phyloP scores from a whole-genome alignment of 2,329 filamentous ascomycete species.

The Calonectria montana region DNA sequence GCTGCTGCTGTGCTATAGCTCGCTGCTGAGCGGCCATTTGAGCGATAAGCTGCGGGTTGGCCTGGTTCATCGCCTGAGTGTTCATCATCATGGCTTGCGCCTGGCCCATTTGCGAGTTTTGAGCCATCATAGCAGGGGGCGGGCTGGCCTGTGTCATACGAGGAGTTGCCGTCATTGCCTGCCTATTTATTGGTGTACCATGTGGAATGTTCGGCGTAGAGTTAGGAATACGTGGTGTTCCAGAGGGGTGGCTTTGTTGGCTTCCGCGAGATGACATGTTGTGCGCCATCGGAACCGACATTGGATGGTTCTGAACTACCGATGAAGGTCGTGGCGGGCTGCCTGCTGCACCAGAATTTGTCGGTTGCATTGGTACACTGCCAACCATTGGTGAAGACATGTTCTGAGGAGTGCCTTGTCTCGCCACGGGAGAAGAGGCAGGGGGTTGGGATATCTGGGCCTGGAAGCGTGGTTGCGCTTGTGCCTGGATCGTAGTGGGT shows the following conservation, averaged over 20 bases:
- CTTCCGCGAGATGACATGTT: constrained; percentile 74
- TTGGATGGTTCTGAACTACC: constrained; percentile 69
- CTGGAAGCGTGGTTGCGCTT: constrained; percentile 61
- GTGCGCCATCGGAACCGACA: constrained; percentile 70
- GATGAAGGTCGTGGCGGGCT: constrained; percentile 76
- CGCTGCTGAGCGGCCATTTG: constrained; percentile 63
- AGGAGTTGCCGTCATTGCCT: constrained; percentile 66
- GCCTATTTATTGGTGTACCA: constrained; percentile 67
- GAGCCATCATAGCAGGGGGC: constrained; percentile 68
- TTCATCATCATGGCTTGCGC: constrained; percentile 63
- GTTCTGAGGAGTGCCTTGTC: constrained; percentile 73
- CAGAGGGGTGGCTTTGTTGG: constrained; percentile 73
- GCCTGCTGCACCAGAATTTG: constrained; percentile 74
- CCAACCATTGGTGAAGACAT: constrained; percentile 75
- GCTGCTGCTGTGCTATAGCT: constrained; percentile 58
- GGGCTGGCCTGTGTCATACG: constrained; percentile 73
- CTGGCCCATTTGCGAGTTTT: constrained; percentile 64
- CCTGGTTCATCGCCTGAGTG: constrained; percentile 55
- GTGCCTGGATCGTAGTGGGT: constrained; percentile 52
- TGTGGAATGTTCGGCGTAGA: constrained; percentile 71
- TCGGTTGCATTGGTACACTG: constrained; percentile 72
- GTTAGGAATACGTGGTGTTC: constrained; percentile 71
- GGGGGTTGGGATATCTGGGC: constrained; percentile 71
- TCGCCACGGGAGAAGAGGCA: constrained; percentile 74
- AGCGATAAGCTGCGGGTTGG: constrained; percentile 53